Conservation (phyloP, 1,284 basidiomycete species). For the Cerrena zonata region DNA sequence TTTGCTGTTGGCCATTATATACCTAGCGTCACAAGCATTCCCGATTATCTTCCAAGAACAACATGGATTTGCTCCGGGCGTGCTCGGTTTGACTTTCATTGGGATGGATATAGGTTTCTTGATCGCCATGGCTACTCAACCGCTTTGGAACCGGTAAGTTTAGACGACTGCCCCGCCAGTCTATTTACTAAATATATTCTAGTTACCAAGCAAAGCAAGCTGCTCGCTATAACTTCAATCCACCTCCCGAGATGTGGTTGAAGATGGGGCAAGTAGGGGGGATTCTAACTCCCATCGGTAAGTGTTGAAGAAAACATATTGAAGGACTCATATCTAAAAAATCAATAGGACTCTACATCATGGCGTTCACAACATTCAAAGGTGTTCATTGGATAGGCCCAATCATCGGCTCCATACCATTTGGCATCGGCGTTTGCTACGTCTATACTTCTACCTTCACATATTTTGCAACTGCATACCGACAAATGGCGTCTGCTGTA, state of each 20-base stretch:
- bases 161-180: slow-evolving; percentile 7
- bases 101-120: slow-evolving; percentile 69
- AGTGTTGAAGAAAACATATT: neutral
- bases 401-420: slow-evolving; percentile 57
- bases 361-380: slow-evolving; percentile 68
- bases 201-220: slow-evolving; percentile 16
- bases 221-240: slow-evolving; percentile 36
- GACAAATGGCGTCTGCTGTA: slow-evolving; percentile 72
- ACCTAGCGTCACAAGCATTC: slow-evolving; percentile 68
- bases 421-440: slow-evolving; percentile 55
- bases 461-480: slow-evolving; percentile 66
- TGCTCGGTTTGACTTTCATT: slow-evolving; percentile 62
- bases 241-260: slow-evolving; percentile 68
- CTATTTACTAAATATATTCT: neutral
- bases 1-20: slow-evolving; percentile 69
- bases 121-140: slow-evolving; percentile 47
- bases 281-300: slow-evolving; percentile 53
- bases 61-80: slow-evolving; percentile 58
- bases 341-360: slow-evolving; percentile 49
- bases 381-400: slow-evolving; percentile 70
- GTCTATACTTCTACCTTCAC: slow-evolving; percentile 69
- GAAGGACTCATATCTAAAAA: neutral
- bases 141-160: slow-evolving; percentile 57
- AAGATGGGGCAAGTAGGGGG: slow-evolving; percentile 66
- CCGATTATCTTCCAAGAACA: slow-evolving; percentile 59